A percentile compares a stretch with the other conserved stretches of the same genome.
These are phyloP conservation scores for Botrytis sinoallii DNA, from an alignment of 2,329 filamentous ascomycete species.

Conservation along the genomic window DNA sequence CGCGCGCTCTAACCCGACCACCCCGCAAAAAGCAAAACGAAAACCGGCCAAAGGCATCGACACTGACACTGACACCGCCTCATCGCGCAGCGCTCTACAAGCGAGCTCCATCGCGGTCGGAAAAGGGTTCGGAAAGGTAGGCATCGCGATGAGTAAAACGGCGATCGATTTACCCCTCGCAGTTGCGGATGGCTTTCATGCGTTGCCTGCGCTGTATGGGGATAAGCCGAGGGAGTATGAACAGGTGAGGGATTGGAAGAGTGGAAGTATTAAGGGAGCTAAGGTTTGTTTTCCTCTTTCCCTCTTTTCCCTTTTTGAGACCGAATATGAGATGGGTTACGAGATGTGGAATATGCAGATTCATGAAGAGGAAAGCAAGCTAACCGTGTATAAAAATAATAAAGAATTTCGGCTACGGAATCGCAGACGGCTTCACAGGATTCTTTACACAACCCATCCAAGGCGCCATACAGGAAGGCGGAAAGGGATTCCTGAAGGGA, in stretches of 20 bases:
- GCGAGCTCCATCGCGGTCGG: slow-evolving; percentile 10
- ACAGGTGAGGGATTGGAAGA: background rate
- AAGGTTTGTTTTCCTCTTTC: background rate
- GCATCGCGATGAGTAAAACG: background rate
- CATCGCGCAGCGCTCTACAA: background rate
- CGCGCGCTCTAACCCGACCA: background rate
- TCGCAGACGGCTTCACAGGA: background rate
- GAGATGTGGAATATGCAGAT: background rate
- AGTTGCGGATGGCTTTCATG: slow-evolving; percentile 1
- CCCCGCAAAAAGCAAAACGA: background rate
- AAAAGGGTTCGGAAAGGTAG: slow-evolving; percentile 15
- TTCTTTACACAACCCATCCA: background rate
- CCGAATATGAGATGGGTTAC: no score
- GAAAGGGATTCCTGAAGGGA: slow-evolving; percentile 1
- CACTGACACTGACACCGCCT: background rate
- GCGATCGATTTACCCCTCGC: slow-evolving; percentile 2
- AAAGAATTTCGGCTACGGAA: background rate
- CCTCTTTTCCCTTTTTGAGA: no score
- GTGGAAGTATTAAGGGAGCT: background rate
- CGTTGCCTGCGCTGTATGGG: background rate
- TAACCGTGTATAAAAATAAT: background rate
- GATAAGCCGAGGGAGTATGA: background rate
- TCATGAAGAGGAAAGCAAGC: background rate
- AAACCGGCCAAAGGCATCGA: background rate
- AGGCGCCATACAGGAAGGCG: background rate